Percentiles rank a stretch among this genome's conserved stretches.
These are phyloP conservation scores for Zoysia matrella DNA, from an alignment of 202 grass and related monocot species.

Conservation along the genomic window DNA sequence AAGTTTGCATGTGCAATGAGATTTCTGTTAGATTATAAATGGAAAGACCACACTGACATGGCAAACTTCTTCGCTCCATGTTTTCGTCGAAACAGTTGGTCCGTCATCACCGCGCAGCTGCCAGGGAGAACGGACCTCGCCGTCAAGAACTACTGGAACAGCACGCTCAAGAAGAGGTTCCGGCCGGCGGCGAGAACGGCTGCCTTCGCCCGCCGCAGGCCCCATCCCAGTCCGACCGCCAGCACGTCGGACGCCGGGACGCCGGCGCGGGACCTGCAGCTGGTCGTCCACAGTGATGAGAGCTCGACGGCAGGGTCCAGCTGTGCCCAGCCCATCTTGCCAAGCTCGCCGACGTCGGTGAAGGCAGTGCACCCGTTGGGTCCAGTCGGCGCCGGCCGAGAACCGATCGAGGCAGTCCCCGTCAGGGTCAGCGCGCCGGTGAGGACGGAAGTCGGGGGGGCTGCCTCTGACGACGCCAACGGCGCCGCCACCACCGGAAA, in stretches of 20 bases:
- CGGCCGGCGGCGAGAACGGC: constrained; percentile 5
- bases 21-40: too few relatives aligned
- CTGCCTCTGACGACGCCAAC: background rate
- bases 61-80: background rate
- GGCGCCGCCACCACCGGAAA: background rate
- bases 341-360: background rate
- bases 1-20: too few relatives aligned
- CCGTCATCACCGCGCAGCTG: constrained; percentile 46
- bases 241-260: constrained; percentile 35
- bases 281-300: constrained; percentile 29
- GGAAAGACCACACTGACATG: background rate
- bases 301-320: constrained; percentile 32
- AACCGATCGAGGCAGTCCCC: constrained; percentile 17
- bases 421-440: background rate
- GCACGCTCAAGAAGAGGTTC: too few relatives aligned
- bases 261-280: constrained; percentile 15
- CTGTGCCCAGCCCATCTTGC: background rate
- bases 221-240: background rate
- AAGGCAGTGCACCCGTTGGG: background rate
- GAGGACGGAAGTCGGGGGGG: background rate
- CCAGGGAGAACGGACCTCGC: constrained; percentile 61
- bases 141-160: constrained; percentile 49
- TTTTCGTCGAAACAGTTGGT: constrained; percentile 50
- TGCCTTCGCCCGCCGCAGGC: background rate
- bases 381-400: background rate